Percentiles rank a stretch among this genome's conserved stretches.
Evolutionary conservation across 2,329 filamentous ascomycete species (phyloP).

Genomic region (Knufia petricola): DNA sequence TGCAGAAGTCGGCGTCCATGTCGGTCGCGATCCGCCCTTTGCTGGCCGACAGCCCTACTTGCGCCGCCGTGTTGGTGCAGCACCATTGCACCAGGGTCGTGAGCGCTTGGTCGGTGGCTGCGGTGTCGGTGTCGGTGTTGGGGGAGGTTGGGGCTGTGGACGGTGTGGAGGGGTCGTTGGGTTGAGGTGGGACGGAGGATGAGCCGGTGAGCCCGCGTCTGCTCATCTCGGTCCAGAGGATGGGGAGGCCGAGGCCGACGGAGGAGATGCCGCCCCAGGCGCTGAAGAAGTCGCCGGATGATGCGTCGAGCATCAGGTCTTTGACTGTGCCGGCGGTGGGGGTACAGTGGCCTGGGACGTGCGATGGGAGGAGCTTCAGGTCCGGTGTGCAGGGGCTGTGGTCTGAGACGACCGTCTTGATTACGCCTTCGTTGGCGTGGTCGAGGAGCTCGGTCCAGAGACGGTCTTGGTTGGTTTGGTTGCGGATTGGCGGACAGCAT

Average conservation of each 20-base stretch:
- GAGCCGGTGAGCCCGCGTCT: slow-evolving; percentile 49
- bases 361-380: slow-evolving; percentile 72
- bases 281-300: slow-evolving; percentile 76
- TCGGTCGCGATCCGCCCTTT: slow-evolving; percentile 77
- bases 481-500: slow-evolving; percentile 86
- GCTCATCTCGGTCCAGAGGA: slow-evolving; percentile 70
- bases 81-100: slow-evolving; percentile 79
- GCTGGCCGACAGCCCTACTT: slow-evolving; percentile 70
- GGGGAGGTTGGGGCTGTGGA: too few species aligned
- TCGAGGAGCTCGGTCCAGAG: slow-evolving; percentile 71
- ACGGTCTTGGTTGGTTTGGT: slow-evolving; percentile 67
- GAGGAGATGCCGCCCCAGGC: slow-evolving; percentile 96
- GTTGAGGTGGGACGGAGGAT: too few species aligned
- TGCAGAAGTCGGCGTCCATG: slow-evolving; percentile 80
- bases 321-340: slow-evolving; percentile 25
- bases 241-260: slow-evolving; percentile 83
- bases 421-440: slow-evolving; percentile 60
- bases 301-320: slow-evolving; percentile 27
- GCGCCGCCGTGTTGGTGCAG: slow-evolving; percentile 72
- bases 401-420: slow-evolving; percentile 86
- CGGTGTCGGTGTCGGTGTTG: slow-evolving; percentile 24
- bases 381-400: slow-evolving; percentile 95
- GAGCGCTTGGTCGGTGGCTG: slow-evolving; percentile 41
- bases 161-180: too few species aligned
- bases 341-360: slow-evolving; percentile 46